Percentiles rank a stretch among this genome's conserved stretches.
Evolutionary conservation across 257 asterid genomes (phyloP).

Genomic region (Lithospermum erythrorhizon): DNA sequence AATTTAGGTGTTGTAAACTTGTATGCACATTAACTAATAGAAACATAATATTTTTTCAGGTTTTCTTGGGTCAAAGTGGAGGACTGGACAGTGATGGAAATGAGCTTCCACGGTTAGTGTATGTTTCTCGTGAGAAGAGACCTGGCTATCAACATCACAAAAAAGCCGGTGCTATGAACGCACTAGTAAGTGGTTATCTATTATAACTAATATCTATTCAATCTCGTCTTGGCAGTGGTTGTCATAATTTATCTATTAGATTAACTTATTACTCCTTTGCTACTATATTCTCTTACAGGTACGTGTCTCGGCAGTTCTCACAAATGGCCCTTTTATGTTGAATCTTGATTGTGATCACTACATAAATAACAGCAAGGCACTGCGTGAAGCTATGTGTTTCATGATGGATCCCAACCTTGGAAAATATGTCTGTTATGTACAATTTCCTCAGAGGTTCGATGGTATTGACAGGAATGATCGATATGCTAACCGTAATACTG

Average conservation of each 20-base stretch:
- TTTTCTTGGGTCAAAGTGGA: constrained; percentile 21
- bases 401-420: constrained; percentile 19
- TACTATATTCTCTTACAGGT: constrained; percentile 6
- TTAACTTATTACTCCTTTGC: no score
- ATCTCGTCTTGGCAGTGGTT: neutral
- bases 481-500: constrained; percentile 19
- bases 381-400: constrained; percentile 22
- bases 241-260: no score
- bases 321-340: constrained; percentile 22
- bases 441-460: constrained; percentile 22
- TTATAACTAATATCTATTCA: neutral
- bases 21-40: no score
- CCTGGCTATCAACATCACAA: constrained; percentile 98
- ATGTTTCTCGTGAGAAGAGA: constrained; percentile 99
- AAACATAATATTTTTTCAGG: constrained; percentile 3
- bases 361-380: constrained; percentile 22
- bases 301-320: constrained; percentile 19
- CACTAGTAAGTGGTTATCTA: constrained; percentile 54
- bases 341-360: constrained; percentile 23
- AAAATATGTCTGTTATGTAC: constrained; percentile 17
- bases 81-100: constrained; percentile 15
- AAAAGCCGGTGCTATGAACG: constrained; percentile 99
- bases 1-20: no score
- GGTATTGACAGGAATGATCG: constrained; percentile 19
- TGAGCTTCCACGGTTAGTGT: constrained; percentile 34